Conservation (phyloP, 1,284 basidiomycete genomes). For the Cutaneotrichosporon mucoides region DNA sequence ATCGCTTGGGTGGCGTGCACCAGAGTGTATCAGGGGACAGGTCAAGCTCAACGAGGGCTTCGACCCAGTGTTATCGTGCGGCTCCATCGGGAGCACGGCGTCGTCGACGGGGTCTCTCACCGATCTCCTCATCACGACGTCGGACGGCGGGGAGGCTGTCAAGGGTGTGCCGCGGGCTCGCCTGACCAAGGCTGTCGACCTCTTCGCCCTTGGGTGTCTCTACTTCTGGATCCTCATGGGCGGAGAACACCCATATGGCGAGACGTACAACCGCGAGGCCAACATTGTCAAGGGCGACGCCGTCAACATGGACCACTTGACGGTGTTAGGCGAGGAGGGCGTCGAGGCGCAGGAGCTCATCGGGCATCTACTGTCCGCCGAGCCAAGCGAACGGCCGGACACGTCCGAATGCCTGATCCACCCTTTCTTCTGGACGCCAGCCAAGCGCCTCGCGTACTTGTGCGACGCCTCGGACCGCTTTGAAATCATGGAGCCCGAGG, state of each 20-base stretch:
- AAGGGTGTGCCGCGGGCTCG: constrained; percentile 43
- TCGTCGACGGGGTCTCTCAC: constrained; percentile 30
- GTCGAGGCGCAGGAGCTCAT: constrained; percentile 79
- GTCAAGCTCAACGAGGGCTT: constrained; percentile 78
- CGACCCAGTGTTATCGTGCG: constrained; percentile 58
- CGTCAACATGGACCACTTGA: constrained; percentile 61
- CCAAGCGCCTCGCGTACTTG: constrained; percentile 80
- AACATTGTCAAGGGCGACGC: constrained; percentile 82
- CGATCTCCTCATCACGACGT: constrained; percentile 7
- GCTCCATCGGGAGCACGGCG: constrained; percentile 27
- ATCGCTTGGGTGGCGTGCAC: constrained; percentile 90
- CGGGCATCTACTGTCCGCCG: constrained; percentile 65
- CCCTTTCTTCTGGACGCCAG: constrained; percentile 94
- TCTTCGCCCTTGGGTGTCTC: constrained; percentile 87
- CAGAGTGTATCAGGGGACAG: constrained; percentile 84
- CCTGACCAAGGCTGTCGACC: constrained; percentile 87
- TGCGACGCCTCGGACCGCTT: constrained; percentile 97
- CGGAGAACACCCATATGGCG: constrained; percentile 85
- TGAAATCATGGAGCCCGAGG: constrained; percentile 93
- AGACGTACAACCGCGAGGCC: constrained; percentile 81
- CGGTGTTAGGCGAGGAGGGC: constrained; percentile 84
- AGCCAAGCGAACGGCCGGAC: constrained; percentile 75
- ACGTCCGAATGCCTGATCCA: constrained; percentile 81
- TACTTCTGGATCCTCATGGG: constrained; percentile 87
- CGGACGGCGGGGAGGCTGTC: constrained; percentile 15